These are phyloP conservation scores for Mucuna pruriens DNA, from an alignment of 306 rosid genomes.

Conservation along the genomic window DNA sequence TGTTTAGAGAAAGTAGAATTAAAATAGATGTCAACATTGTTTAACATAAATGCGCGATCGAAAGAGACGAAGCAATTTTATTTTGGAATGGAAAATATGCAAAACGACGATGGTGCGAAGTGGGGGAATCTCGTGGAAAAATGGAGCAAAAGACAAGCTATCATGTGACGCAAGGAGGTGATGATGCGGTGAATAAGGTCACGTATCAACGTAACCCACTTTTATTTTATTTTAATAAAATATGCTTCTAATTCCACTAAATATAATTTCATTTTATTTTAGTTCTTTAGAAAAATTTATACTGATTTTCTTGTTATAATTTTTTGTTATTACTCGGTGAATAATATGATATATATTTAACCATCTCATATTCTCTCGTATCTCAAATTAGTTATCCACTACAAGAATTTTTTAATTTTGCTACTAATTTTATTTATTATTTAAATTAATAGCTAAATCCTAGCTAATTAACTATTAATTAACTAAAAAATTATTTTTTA, in stretches of 20 bases:
- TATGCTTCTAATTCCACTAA: not conserved
- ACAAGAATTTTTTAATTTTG: no score
- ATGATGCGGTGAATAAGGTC: not conserved
- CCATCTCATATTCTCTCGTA: no score
- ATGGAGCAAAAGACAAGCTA: not conserved
- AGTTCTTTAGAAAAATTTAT: not conserved
- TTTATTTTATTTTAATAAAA: not conserved
- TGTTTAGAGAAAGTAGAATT: not conserved
- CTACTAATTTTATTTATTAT: no score
- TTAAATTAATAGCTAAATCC: no score
- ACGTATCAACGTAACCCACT: not conserved
- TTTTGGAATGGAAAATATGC: not conserved
- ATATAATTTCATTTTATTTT: not conserved
- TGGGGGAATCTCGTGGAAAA: constrained; percentile 31
- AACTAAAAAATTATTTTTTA: no score
- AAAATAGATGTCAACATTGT: not conserved
- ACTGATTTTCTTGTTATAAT: not conserved
- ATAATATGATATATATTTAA: no score
- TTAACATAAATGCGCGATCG: not conserved
- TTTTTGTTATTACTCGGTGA: no score
- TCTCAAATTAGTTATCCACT: no score
- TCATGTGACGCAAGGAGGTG: constrained; percentile 2
- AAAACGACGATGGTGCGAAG: not conserved
- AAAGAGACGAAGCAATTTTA: not conserved
- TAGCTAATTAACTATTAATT: no score